phyloP scores from a whole-genome alignment of 1,139 yeast genomes.

The Protomyces arabidopsidicola region DNA sequence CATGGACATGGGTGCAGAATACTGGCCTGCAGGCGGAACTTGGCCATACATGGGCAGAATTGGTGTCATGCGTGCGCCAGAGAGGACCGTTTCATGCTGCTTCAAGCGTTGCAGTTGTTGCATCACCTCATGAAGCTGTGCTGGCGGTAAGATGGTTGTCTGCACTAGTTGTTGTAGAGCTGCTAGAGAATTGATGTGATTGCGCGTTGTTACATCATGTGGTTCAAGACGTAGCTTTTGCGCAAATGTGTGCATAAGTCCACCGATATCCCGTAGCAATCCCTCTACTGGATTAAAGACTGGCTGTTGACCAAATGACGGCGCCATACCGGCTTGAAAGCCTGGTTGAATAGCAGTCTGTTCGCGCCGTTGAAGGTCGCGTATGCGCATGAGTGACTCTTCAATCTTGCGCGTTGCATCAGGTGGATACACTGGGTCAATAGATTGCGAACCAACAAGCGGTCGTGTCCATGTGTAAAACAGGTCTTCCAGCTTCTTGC shows the following conservation, averaged over 20 bases:
- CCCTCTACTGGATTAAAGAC: conserved; percentile 12
- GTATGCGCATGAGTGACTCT: conserved; percentile 58
- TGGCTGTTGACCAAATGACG: not conserved
- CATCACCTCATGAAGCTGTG: conserved; percentile 30
- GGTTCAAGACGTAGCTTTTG: conserved; percentile 29
- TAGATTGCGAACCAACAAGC: conserved; percentile 51
- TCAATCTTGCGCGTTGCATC: conserved; percentile 71
- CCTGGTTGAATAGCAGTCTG: not conserved
- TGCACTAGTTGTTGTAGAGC: conserved; percentile 30
- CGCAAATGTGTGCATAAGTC: conserved; percentile 26
- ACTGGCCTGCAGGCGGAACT: not conserved
- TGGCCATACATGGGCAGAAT: not conserved
- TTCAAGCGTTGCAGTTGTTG: conserved; percentile 9
- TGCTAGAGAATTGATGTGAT: conserved; percentile 30
- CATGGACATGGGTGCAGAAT: not conserved
- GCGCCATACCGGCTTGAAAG: conserved; percentile 3
- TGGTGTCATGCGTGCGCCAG: not conserved
- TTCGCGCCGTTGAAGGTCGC: conserved; percentile 36
- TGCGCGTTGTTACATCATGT: conserved; percentile 19
- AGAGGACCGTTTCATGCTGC: not conserved
- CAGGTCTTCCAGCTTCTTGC: conserved; percentile 67
- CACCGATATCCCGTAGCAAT: conserved; percentile 27
- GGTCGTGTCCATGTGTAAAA: conserved; percentile 80
- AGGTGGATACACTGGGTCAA: conserved; percentile 62
- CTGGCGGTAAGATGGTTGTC: conserved; percentile 28